Percentiles rank a stretch among this genome's conserved stretches.
These are phyloP conservation scores for Metschnikowia peoriensis DNA, from an alignment of 805 yeast genomes.

Conservation along the genomic window DNA sequence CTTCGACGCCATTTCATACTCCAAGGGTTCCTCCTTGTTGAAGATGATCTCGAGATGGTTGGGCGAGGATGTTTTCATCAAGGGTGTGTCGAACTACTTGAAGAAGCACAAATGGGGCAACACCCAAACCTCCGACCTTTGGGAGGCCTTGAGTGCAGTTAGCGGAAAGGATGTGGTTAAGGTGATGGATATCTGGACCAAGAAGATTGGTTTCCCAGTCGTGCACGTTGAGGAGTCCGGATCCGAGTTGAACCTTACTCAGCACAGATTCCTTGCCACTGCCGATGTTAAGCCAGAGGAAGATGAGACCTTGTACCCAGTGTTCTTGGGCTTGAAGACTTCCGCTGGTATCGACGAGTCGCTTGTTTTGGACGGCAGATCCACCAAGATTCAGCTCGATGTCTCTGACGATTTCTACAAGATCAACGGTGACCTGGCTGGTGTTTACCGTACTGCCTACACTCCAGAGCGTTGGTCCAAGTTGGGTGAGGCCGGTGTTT, in stretches of 20 bases:
- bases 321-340: conserved; percentile 65
- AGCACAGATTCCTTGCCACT: conserved; percentile 71
- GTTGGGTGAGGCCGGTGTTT: conserved; percentile 59
- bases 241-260: conserved; percentile 54
- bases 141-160: conserved; percentile 69
- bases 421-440: conserved; percentile 70
- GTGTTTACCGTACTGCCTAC: conserved; percentile 74
- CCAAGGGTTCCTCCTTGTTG: conserved; percentile 76
- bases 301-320: conserved; percentile 65
- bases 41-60: conserved; percentile 80
- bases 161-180: conserved; percentile 69
- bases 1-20: conserved; percentile 80
- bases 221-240: conserved; percentile 52
- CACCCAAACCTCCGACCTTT: conserved; percentile 72
- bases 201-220: conserved; percentile 75
- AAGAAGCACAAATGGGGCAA: conserved; percentile 76
- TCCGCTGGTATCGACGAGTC: conserved; percentile 59
- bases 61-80: conserved; percentile 72
- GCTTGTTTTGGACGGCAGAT: conserved; percentile 47
- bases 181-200: conserved; percentile 81
- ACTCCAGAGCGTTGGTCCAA: conserved; percentile 66
- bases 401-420: conserved; percentile 54
- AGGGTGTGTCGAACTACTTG: conserved; percentile 77
- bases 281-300: conserved; percentile 78
- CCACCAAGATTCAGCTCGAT: conserved; percentile 40